These are phyloP conservation scores for Penicillium samsonianum DNA, from an alignment of 495 filamentous ascomycete species.

Conservation along the genomic window DNA sequence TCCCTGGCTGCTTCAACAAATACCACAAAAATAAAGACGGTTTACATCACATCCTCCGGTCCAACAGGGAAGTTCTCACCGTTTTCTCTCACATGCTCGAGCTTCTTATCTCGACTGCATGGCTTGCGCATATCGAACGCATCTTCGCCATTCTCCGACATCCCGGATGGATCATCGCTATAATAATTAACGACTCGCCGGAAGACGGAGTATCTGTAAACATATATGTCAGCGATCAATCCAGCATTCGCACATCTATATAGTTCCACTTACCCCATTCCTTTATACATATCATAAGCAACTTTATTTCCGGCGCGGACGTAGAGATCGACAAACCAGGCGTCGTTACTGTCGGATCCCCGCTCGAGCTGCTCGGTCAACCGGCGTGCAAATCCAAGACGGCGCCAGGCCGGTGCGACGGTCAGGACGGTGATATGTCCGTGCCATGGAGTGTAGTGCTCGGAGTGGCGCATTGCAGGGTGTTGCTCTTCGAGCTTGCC, in stretches of 20 bases:
- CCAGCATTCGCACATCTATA: background rate
- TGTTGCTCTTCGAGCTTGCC: conserved; percentile 93
- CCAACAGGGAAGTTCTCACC: conserved; percentile 79
- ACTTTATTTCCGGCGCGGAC: conserved; percentile 85
- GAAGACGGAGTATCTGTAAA: conserved; percentile 69
- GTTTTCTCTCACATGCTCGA: conserved; percentile 75
- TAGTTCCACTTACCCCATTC: conserved; percentile 69
- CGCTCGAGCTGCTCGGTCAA: conserved; percentile 78
- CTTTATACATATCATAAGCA: conserved; percentile 83
- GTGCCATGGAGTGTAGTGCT: conserved; percentile 94
- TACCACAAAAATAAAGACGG: background rate
- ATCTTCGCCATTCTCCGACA: conserved; percentile 66
- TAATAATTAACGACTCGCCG: conserved; percentile 89
- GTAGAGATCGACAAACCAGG: conserved; percentile 96
- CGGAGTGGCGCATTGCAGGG: conserved; percentile 63
- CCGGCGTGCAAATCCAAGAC: conserved; percentile 79
- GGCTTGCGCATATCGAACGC: conserved; percentile 97
- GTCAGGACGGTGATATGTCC: conserved; percentile 97
- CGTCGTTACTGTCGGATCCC: conserved; percentile 73
- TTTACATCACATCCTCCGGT: conserved; percentile 67
- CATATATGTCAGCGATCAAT: conserved; percentile 5
- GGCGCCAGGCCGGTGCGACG: conserved; percentile 80
- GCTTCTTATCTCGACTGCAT: conserved; percentile 76
- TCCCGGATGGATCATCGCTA: conserved; percentile 68
- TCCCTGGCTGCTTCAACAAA: background rate